Evolutionary conservation across 352 stramenopile species (phyloP), one percentile per base, ranked within the genome.

Genomic region (Peronospora belbahrii): DNA sequence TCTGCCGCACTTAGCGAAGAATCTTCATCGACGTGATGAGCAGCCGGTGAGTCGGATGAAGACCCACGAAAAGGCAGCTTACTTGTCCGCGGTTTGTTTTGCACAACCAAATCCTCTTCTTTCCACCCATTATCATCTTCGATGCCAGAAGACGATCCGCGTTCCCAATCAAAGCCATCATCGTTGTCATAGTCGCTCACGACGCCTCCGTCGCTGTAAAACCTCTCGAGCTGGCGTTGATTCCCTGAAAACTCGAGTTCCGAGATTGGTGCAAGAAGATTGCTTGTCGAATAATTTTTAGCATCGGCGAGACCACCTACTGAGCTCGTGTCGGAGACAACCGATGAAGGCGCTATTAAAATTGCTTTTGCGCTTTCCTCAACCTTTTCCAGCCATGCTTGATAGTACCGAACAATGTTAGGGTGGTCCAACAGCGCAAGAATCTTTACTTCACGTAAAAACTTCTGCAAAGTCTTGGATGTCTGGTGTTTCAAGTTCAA

Each of bases 331-430:
- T 69, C 59, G 9, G 57, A 69, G n/a, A 48, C 58, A 38, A 56
- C 35, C 11, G 44, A 58, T 14, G 56, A 60, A 10, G 43, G 40
- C 10, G 52, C 42, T 15, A 34, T 31, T 0, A 58, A 50, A 2
- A 23, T 28, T 20, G 25, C 30, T 19, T 57, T 55, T 28, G 48
- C 45, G 3, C 53, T 65, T 38, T 88, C 67, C 49, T 85, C 82
- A 2, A 95, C 72, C 37, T 88, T 92, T 46, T 95, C 85, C 4
- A 95, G 59, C 85, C 85, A 96, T 13, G 85, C 85, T 52, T 88
- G 74, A 48, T 97, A 97, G 57, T 92, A 94, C 18, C 88, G 70
- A 2, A 97, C 89, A 39, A 96, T 94, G 66, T 97, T 96, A 0
- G 83, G 69, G 70, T 97, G 89, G 60, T 97, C 88, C 24, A 96